phyloP scores from a whole-genome alignment of 2,329 filamentous ascomycete genomes.

The Sporothrix variecibatus region DNA sequence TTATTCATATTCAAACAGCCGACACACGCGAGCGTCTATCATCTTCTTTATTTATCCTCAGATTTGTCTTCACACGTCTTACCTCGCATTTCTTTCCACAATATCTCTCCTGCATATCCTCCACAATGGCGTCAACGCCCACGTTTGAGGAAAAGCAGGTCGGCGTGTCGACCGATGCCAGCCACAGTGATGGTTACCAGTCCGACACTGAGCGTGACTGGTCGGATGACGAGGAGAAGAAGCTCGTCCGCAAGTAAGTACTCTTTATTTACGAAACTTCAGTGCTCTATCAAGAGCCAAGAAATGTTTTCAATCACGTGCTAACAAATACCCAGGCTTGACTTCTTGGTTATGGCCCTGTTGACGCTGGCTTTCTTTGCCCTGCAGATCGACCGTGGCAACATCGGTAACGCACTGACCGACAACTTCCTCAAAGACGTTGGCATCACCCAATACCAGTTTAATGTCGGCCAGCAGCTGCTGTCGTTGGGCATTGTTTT shows the following conservation, averaged over 20 bases:
- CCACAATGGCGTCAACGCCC: conserved; percentile 8
- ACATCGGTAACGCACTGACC: conserved; percentile 50
- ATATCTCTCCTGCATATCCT: background rate
- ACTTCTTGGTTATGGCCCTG: conserved; percentile 15
- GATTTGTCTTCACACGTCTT: too few species aligned
- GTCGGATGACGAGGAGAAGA: conserved; percentile 15
- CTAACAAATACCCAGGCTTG: conserved; percentile 3
- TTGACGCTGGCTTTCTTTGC: conserved; percentile 20
- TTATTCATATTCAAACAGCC: background rate
- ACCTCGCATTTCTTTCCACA: background rate
- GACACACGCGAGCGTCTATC: background rate
- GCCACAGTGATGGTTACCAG: conserved; percentile 15
- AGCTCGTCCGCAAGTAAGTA: conserved; percentile 20
- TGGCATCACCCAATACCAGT: conserved; percentile 50
- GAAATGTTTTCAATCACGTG: background rate
- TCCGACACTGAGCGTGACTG: conserved; percentile 21
- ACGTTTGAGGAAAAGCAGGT: conserved; percentile 4
- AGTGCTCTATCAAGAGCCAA: background rate
- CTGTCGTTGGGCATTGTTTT: conserved; percentile 39
- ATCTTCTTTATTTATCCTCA: background rate
- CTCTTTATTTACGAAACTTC: background rate
- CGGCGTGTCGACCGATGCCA: background rate
- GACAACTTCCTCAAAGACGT: conserved; percentile 53
- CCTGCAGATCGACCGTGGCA: conserved; percentile 34
- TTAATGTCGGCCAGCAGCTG: conserved; percentile 56